Evolutionary conservation across 1,284 basidiomycete species (phyloP).

Genomic region (Lentinula novae-zelandiae): DNA sequence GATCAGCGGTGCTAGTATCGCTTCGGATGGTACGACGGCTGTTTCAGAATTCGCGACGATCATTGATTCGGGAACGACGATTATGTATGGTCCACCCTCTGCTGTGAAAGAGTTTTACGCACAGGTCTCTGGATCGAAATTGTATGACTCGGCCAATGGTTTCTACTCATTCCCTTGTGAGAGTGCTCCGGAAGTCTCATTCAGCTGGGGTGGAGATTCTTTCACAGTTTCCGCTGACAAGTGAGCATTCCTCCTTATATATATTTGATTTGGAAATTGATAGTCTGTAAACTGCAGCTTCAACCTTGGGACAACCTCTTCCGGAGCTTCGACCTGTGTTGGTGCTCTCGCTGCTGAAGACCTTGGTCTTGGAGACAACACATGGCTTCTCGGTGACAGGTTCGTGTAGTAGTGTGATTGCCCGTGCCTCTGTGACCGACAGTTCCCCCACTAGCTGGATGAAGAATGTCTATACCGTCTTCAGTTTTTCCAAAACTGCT

Average conservation of each 20-base stretch:
- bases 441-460: conserved; percentile 6
- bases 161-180: conserved; percentile 30
- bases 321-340: conserved; percentile 22
- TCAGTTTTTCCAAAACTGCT: conserved; percentile 10
- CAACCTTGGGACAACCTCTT: conserved; percentile 20
- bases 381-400: conserved; percentile 35
- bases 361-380: conserved; percentile 17
- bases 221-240: conserved; percentile 18
- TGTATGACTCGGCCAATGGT: conserved; percentile 16
- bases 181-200: conserved; percentile 20
- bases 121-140: conserved; percentile 5
- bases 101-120: conserved; percentile 9
- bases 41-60: conserved; percentile 5
- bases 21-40: neutral
- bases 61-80: conserved; percentile 14
- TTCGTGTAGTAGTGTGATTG: conserved; percentile 13
- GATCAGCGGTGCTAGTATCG: conserved; percentile 5
- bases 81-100: conserved; percentile 13
- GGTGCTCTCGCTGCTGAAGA: conserved; percentile 20
- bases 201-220: conserved; percentile 23
- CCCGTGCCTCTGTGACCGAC: no score
- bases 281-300: conserved; percentile 11
- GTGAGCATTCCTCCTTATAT: neutral
- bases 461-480: conserved; percentile 15
- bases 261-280: neutral